Evolutionary conservation across 148 eudicot genomes (phyloP).

Genomic region (Simmondsia chinensis): DNA sequence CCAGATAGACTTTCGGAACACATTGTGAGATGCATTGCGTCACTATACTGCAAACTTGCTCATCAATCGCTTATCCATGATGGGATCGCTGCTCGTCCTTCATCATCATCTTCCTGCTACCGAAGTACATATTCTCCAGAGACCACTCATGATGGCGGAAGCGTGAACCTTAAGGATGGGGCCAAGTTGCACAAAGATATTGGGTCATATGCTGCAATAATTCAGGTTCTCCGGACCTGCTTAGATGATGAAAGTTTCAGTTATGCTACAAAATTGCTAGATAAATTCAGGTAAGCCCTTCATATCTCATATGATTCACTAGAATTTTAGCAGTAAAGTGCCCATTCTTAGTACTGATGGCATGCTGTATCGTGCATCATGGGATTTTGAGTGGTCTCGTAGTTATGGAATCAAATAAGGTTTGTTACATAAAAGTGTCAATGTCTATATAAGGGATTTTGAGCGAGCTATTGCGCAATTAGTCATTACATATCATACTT

Average conservation of each 20-base stretch:
- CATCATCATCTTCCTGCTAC: conserved; percentile 38
- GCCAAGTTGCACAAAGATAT: conserved; percentile 6
- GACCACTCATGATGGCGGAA: conserved; percentile 34
- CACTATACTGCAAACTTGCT: conserved; percentile 39
- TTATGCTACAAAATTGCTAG: conserved; percentile 39
- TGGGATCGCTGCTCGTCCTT: conserved; percentile 23
- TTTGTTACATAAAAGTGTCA: no score
- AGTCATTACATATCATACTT: no score
- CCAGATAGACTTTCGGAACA: conserved; percentile 45
- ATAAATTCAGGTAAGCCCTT: conserved; percentile 40
- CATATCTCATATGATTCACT: no score
- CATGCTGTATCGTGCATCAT: no score
- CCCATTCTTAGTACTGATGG: no score
- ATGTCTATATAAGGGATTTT: no score
- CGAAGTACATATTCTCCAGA: conserved; percentile 35
- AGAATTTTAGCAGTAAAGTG: no score
- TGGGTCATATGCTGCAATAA: conserved; percentile 19
- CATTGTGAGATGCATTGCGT: conserved; percentile 38
- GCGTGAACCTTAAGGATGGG: conserved; percentile 27
- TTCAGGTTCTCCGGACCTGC: conserved; percentile 29
- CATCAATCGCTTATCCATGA: conserved; percentile 13
- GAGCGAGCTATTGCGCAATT: no score
- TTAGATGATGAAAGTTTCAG: conserved; percentile 37
- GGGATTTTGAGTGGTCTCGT: no score
- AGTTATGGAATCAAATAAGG: no score